Evolutionary conservation across 1,284 basidiomycete genomes (phyloP), one percentile per base, ranked within the genome.

Genomic region (Puccinia hordei): DNA sequence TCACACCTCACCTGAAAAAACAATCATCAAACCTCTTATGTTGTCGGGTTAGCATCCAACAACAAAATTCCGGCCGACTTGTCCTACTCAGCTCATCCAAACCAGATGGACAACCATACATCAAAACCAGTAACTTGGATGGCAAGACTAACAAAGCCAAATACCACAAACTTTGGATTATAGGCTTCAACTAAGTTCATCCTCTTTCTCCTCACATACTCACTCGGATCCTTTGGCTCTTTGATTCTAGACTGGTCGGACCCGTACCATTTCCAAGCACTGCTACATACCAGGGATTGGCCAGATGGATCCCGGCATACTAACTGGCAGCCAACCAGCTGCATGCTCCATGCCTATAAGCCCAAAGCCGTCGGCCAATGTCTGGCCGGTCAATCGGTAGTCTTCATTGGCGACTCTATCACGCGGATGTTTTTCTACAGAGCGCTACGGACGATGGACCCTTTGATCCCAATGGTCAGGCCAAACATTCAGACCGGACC

Each of bases 321-420:
- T 22, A 66, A 73, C 74, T 81, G 79, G 79, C 79, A 74, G 38
- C 79, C 79, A n/a, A 61, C 61, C 41, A 72, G 79, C 15, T 81
- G 79, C 41, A 74, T 81, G 61, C 61, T 81, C 46, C 59, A 81
- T 24, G 6, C 79, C 65, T 81, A 81, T 53, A 73, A 74, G 63
- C 71, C 79, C 13, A 81, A 81, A 55, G 22, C 69, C 13, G 71
- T 74, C 8, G 44, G 51, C 41, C 71, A 73, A 57, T 85, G 85
- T 71, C 68, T 85, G 2, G 61, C 73, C 12, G 83, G 81, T 17
- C 84, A 86, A 17, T 84, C 83, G 13, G 87, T 93, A 35, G 86
- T 92, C 69, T 95, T 95, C 85, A 87, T 92, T 57, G 93, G 93
- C n/a, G 93, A 95, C 86, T 94, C 93, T 27, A 89, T 92, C 63